Percentiles rank a stretch among this genome's conserved stretches.
phyloP scores from a whole-genome alignment of 225 moss, liverwort and hornwort species.

The Climacium dendroides region DNA sequence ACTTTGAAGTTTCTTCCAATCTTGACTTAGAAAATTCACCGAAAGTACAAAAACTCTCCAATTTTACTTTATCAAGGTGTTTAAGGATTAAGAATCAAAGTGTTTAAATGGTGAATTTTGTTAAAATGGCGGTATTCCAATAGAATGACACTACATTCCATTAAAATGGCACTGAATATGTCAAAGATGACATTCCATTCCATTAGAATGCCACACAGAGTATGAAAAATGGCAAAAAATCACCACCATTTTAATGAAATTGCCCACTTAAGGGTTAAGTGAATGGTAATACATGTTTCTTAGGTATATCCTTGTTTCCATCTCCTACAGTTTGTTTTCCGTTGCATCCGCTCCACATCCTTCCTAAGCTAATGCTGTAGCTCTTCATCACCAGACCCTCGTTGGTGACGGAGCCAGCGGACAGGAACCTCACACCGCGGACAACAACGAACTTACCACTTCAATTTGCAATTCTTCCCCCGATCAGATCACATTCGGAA shows the following conservation, averaged over 20 bases:
- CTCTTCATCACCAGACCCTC: background rate
- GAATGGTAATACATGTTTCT: background rate
- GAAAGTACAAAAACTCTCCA: background rate
- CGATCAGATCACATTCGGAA: background rate
- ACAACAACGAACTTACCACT: background rate
- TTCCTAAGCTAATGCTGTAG: background rate
- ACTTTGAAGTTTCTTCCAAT: background rate
- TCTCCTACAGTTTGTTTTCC: background rate
- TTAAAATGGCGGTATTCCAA: too few species aligned
- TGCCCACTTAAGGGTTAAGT: too few species aligned
- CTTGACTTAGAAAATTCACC: background rate
- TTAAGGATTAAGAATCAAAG: too few species aligned
- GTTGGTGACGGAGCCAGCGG: background rate
- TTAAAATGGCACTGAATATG: too few species aligned
- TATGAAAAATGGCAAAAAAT: too few species aligned
- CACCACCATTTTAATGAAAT: too few species aligned
- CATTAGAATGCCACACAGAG: too few species aligned
- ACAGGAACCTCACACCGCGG: background rate
- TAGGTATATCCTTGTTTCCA: background rate
- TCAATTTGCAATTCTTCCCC: background rate
- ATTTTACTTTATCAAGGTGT: too few species aligned
- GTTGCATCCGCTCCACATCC: background rate
- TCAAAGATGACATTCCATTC: too few species aligned
- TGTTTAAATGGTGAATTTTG: too few species aligned
- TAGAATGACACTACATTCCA: too few species aligned